phyloP scores from a whole-genome alignment of 371 early-diverging fungal species.

The Zancudomyces culisetae region DNA sequence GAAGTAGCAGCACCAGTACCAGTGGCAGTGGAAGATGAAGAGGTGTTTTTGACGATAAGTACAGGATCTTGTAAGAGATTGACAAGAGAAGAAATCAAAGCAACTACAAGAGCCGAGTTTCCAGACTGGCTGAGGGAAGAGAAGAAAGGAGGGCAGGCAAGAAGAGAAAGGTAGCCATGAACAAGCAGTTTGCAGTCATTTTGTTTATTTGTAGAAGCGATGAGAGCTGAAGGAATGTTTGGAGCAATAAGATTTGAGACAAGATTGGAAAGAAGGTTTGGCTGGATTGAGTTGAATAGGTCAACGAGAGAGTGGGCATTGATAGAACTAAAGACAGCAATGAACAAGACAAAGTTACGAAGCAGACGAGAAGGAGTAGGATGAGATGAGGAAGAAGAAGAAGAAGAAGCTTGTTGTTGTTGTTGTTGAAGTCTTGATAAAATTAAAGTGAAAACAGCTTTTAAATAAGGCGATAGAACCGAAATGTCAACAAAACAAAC shows the following conservation, averaged over 20 bases:
- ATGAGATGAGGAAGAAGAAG: too few species aligned
- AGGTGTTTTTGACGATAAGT: too few species aligned
- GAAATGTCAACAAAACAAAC: conserved; percentile 7
- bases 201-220: neutral
- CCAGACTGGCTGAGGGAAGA: neutral
- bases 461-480: conserved; percentile 41
- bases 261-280: conserved; percentile 51
- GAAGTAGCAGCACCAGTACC: neutral
- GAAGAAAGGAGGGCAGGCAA: neutral
- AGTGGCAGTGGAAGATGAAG: neutral
- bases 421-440: conserved; percentile 51
- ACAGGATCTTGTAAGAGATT: neutral
- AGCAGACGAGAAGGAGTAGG: too few species aligned
- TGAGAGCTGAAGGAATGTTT: conserved; percentile 38
- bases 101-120: neutral
- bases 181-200: neutral
- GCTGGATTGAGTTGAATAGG: conserved; percentile 59
- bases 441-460: conserved; percentile 52
- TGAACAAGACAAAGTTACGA: conserved; percentile 56
- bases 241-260: conserved; percentile 45
- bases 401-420: conserved; percentile 56
- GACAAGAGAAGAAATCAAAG: neutral
- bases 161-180: neutral
- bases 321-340: conserved; percentile 36
- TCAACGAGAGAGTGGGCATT: conserved; percentile 30